Base-by-base conservation (phyloP, 306 rosid species). In the Myrica gale region DNA sequence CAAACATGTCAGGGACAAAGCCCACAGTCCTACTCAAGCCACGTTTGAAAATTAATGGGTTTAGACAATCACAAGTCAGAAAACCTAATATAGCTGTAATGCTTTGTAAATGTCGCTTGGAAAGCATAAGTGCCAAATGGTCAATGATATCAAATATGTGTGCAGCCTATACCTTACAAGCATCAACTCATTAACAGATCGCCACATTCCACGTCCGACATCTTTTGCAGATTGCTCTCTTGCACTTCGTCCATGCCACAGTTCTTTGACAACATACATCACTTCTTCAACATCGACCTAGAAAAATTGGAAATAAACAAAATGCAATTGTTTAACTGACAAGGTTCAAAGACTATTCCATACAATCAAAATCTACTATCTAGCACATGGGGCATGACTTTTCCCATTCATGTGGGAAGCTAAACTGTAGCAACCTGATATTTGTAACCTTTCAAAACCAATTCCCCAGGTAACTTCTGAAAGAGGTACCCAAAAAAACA, bases 261-360 rank as follows among this genome's bases (percentile, higher is more conserved):
- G 84, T 82, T 94, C 98, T 89, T 94, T 94, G 62, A 80, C 88
- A 73, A 94, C 74, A 79, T 90, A 92, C 96, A 86, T 90, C 84
- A 94, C 98, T 84, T 94, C 98, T 80, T 92, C 97, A 69, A 86
- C 91, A 82, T 94, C 98, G 50, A 92, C 97, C 98, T 94, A 81
- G 7, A 74, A 80, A 41, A 71, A 80, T 63, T 58, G 57, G 53
- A 17, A 23, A 77, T 9, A 62, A 11, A 60, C 6, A 10, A 55
- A 51, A 78, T 11, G 46, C 71, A 41, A 65, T 15, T n/a, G 5
- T 32, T 61, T 16, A 65, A 42, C 23, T 4, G 46, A 65, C n/a
- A 65, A 62, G 47, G 21, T 26, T 60, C 12, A 5, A 60, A 37
- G 44, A 26, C 17, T 26, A 11, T 58, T 41, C 65, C 42, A 58